Base-by-base conservation (phyloP, 73 alveolate genomes). In the Paramecium tetraurelia region DNA sequence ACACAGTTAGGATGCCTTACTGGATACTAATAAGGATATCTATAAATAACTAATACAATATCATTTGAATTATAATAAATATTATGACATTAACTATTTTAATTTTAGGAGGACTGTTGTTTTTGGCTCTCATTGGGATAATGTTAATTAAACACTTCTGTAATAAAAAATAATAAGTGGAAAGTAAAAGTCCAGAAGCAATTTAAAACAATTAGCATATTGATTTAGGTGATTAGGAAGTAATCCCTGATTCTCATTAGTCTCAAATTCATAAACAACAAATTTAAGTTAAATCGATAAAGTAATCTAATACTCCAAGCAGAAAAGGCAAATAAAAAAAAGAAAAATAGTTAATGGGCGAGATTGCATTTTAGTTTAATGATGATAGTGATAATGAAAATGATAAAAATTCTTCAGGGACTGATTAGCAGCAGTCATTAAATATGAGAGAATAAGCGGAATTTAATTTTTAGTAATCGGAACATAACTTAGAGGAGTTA, bases 401-500 rank as follows among this genome's bases (percentile, higher is more conserved):
- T 72, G 57, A 72, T n/a, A 72, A 72, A 36, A 36, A 33, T 36
- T 72, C 86, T 12, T 72, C 86, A 16, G 86, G 86, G 29, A 72
- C 57, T 35, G 86, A 33, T 72, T 36, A 33, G n/a, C 7, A 72
- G 40, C 18, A 72, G 31, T 40, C 57, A 35, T 5, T 40, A 72
- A 63, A 63, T 33, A 29, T 40, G 33, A 72, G 59, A 72, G 86
- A 72, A 36, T 21, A 20, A 20, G 57, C 35, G 21, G 86, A 40
- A 4, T 72, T 72, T 72, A 72, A 33, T 72, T 72, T 72, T 7
- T 40, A 72, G n/a, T 72, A 72, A 40, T 72, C 86, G 11, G 86
- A 72, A 40, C 86, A 72, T 43, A 72, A 72, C 16, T 72, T 72
- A 40, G 86, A 72, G 59, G 86, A 72, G 86, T 72, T 72, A 72